Evolutionary conservation across 805 yeast species (phyloP), one percentile per base, ranked within the genome.

Genomic region (Teunomyces kruisii): DNA sequence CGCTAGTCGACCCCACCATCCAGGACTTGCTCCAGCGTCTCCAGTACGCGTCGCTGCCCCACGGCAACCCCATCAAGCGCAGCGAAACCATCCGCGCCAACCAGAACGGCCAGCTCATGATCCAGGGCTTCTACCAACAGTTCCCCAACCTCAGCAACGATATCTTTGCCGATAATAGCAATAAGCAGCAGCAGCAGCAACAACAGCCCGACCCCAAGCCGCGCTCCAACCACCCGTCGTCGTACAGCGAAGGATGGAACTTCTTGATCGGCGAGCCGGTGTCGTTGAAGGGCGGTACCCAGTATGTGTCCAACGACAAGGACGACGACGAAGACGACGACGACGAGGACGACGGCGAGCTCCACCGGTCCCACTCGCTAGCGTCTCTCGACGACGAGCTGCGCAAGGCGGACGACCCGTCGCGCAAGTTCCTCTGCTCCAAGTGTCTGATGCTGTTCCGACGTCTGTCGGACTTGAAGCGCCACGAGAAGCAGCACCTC

Each of bases 401-500:
- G 9, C 32, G 33, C 33, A 35, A 38, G 19, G 32, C 30, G 10
- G 50, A 46, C 26, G 52, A 48, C 22, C 48, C 47, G 5, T 43
- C 40, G 19, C 55, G 79, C 49, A 76, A 78, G 37, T 83, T 73
- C 54, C 70, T 77, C 5, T 86, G 95, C 60, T 55, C 61, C 4
- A 75, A 78, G 50, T 86, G 95, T 61, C 61, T 75, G 2, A 67
- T 84, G 66, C 75, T 81, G 29, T 86, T 86, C 61, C 72, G 85
- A 43, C 69, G 94, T 31, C 77, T 86, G 1, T 76, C 84, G 2
- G 92, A 85, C 62, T 70, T 85, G 53, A 82, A 83, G 58, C 73
- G 92, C 45, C 94, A 86, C 57, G 87, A 83, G 54, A 81, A 86
- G 57, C 88, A 84, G 35, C 95, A 86, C 64, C 64, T 84, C 39